Evolutionary conservation across 2,329 filamentous ascomycete genomes (phyloP), one percentile per base, ranked within the genome.

Genomic region (Calonectria pauciramosa): DNA sequence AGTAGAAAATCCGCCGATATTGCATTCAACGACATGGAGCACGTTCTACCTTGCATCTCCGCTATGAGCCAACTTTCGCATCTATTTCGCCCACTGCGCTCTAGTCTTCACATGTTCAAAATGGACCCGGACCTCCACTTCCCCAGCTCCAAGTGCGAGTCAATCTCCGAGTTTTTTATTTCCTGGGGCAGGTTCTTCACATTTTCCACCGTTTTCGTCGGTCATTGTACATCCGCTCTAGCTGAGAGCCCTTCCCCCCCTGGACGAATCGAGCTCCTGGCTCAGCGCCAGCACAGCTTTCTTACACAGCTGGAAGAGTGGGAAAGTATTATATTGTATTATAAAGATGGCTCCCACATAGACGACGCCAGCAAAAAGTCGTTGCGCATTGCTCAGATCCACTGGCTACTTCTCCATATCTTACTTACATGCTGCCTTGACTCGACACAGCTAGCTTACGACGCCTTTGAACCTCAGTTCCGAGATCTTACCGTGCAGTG

Each of bases 11-110:
- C 56, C n/a, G 34, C 56, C 14, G 56, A 63, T 28, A 36, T 63
- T 41, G 56, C 38, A 28, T 63, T 63, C 36, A 63, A 63, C 56
- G 56, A 63, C 32, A 63, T 63, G 56, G 56, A 63, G 36, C 56
- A 63, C 26, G 56, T 63, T 11, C 56, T 63, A 5, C 56, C 56
- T 20, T 63, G 56, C 56, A 63, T 63, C 23, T 36, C 56, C 23
- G 56, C 56, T 23, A 63, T 63, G 56, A 63, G 56, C 56, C 56
- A 63, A 7, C 56, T 63, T 28, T 63, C 56, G 8, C 36, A 63
- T 26, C 56, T 63, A 1, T 63, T 63, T 41, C 56, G 56, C 56
- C 56, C 56, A 13, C 10, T 69, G 14, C 56, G 56, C 34, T 38
- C 36, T 13, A n/a, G 41, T 41, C 34, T 38, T 28, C 56, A 63